phyloP scores from a whole-genome alignment of 192 early-diverging fungal genomes.

The Phlyctochytrium bullatum region DNA sequence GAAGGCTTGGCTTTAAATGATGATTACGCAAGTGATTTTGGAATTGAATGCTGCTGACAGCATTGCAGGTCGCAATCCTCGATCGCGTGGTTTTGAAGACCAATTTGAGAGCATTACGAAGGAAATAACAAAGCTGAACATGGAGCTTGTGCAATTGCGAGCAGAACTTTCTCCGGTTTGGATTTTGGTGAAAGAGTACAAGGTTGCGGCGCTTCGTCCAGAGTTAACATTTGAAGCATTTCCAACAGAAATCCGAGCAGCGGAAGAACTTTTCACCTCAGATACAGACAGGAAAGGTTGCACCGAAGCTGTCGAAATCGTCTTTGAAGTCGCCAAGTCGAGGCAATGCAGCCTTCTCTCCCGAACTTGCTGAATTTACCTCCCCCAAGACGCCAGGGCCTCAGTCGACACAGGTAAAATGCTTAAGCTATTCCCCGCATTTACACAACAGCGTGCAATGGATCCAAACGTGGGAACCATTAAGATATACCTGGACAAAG shows the following conservation, averaged over 20 bases:
- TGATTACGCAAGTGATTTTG: slow-evolving; percentile 64
- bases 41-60: slow-evolving; percentile 28
- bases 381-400: background rate
- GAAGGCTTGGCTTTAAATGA: background rate
- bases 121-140: slow-evolving; percentile 20
- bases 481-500: slow-evolving; percentile 81
- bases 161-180: slow-evolving; percentile 39
- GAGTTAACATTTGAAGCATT: background rate
- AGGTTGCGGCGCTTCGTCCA: slow-evolving; percentile 8
- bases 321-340: background rate
- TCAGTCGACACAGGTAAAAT: background rate
- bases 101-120: slow-evolving; percentile 12
- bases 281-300: background rate
- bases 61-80: background rate
- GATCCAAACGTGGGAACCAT: slow-evolving; percentile 59
- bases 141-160: slow-evolving; percentile 16
- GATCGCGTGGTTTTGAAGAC: background rate
- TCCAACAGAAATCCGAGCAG: slow-evolving; percentile 11
- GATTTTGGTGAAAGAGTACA: slow-evolving; percentile 34
- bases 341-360: background rate
- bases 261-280: slow-evolving; percentile 4
- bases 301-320: background rate
- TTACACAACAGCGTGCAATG: background rate
- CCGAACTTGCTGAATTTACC: background rate
- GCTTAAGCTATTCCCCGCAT: background rate